phyloP scores from a whole-genome alignment of 805 yeast species.

The Candida parachauliodes region DNA sequence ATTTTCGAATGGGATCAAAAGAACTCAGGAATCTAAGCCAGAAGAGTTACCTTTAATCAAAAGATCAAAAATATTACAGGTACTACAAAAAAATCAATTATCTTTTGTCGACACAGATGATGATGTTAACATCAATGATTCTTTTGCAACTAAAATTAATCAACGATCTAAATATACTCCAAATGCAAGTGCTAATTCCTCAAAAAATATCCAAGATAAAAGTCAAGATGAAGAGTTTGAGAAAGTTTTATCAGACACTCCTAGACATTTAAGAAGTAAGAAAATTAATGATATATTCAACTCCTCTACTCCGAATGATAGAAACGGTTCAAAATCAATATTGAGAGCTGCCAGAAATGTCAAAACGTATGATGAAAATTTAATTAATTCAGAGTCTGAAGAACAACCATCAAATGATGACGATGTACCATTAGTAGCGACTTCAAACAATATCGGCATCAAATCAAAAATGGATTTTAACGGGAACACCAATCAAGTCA shows the following conservation, averaged over 20 bases:
- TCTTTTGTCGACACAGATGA: conserved; percentile 6
- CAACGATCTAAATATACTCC: conserved; percentile 10
- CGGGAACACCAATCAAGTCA: neutral
- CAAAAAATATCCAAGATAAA: neutral
- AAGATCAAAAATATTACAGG: conserved; percentile 10
- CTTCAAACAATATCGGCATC: no score
- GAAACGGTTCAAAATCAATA: neutral
- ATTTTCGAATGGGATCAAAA: neutral
- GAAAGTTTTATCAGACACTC: neutral
- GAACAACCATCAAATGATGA: neutral
- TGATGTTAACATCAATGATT: conserved; percentile 3
- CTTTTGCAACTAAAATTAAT: conserved; percentile 5
- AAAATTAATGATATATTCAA: neutral
- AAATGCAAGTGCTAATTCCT: conserved; percentile 5
- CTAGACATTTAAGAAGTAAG: neutral
- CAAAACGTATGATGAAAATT: no score
- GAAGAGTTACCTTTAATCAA: conserved; percentile 5
- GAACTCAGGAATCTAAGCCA: neutral
- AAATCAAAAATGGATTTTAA: no score
- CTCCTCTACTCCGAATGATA: neutral
- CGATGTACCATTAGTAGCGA: neutral
- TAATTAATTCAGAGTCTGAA: no score
- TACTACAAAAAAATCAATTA: conserved; percentile 6
- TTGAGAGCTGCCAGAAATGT: neutral
- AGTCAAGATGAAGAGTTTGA: conserved; percentile 3